phyloP scores from a whole-genome alignment of 257 asterid species.

The Cinchona pubescens region DNA sequence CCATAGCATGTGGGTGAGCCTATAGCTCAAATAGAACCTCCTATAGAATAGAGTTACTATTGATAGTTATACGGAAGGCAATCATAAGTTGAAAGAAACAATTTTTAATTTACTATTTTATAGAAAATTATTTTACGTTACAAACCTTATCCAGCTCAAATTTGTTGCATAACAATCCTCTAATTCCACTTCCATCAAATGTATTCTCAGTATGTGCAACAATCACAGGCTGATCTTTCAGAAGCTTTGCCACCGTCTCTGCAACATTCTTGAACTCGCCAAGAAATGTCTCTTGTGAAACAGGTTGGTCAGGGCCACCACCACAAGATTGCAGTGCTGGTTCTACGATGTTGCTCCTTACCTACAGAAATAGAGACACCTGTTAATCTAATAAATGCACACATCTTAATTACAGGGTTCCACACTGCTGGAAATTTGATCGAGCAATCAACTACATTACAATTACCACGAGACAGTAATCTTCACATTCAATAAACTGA shows the following conservation, averaged over 20 bases:
- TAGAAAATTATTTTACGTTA: background rate
- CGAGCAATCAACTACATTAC: background rate
- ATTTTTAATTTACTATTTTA: background rate
- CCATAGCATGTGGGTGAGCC: background rate
- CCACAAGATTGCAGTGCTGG: constrained; percentile 59
- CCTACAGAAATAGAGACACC: constrained; percentile 43
- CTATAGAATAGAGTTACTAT: background rate
- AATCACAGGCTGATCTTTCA: constrained; percentile 77
- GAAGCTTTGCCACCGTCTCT: constrained; percentile 51
- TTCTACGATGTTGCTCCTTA: constrained; percentile 56
- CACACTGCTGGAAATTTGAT: background rate
- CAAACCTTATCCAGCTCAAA: constrained; percentile 81
- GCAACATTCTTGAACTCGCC: constrained; percentile 50
- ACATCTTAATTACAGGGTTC: background rate
- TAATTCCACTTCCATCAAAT: constrained; percentile 79
- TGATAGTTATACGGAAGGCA: background rate
- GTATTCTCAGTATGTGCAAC: constrained; percentile 89
- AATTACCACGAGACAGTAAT: background rate
- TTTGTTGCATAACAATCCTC: constrained; percentile 68
- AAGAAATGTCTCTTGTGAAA: constrained; percentile 67
- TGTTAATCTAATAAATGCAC: background rate
- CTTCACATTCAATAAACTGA: background rate
- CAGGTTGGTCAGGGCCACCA: constrained; percentile 43
- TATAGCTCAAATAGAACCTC: background rate
- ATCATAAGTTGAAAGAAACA: background rate